Evolutionary conservation across 1,284 basidiomycete genomes (phyloP), one percentile per base, ranked within the genome.

Genomic region (Leccinum fuscescens): DNA sequence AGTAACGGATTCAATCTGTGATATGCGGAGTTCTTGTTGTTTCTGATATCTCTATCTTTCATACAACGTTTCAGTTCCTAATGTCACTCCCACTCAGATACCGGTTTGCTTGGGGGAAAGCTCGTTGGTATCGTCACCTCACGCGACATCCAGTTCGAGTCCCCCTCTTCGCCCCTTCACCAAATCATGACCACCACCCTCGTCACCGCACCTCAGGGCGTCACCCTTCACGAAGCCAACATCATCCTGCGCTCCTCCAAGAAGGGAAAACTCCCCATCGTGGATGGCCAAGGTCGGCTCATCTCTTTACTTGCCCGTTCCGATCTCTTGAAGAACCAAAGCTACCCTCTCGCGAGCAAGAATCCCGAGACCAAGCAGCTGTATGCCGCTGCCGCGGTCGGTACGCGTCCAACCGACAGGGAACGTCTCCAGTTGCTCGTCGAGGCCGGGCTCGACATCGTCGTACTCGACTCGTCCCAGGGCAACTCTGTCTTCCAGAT

Each of bases 241-340:
- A 81, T 88, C 70, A 93, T 99, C 70, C 86, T 99, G 37, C 94
- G 96, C 55, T 90, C 94, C 75, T 96, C 92, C 53, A 99, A 99
- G 77, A 98, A 98, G 82, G 96, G 96, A 64, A 99, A 99, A 77
- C 86, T 99, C 1, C 96, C 94, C 56, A 92, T 98, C 70, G 81
- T 97, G 67, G 89, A 97, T 76, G 69, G 77, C 6, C 69, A 85
- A 55, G 92, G 92, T 60, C 80, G 86, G 65, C 88, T 97, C 52
- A 84, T 89, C 54, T 92, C 94, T 24, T 90, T 97, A 62, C 88
- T 98, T 60, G 93, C 95, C 4, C 94, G 96, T 61, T 98, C 96
- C 44, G 96, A 99, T 77, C 82, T 99, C 62, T 86, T 99, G 73
- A 99, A 99, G 79, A 98, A 98, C 79, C 94, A 98, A 74, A 96